phyloP scores from a whole-genome alignment of 768 basidiomycete genomes.

The Clitopilus passeckerianus region DNA sequence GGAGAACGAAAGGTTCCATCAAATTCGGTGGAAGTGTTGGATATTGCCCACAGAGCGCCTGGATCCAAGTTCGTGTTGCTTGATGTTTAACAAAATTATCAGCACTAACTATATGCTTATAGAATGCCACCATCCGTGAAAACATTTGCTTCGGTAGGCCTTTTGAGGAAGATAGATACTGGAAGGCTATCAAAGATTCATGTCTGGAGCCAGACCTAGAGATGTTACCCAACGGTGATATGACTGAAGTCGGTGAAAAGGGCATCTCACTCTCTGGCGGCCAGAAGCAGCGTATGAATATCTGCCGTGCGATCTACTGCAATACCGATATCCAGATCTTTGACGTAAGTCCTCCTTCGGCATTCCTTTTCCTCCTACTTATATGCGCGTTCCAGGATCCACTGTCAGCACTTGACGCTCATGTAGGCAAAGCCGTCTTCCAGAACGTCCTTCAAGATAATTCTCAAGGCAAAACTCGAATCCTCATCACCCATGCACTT shows the following conservation, averaged over 20 bases:
- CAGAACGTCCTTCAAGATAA: constrained; percentile 72
- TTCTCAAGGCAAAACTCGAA: constrained; percentile 65
- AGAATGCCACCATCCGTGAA: constrained; percentile 80
- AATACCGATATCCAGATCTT: constrained; percentile 84
- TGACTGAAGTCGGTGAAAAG: constrained; percentile 83
- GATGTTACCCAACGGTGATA: constrained; percentile 70
- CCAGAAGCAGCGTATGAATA: constrained; percentile 73
- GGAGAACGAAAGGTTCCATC: constrained; percentile 57
- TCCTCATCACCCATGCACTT: constrained; percentile 89
- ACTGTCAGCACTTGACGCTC: constrained; percentile 87
- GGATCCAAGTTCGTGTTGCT: constrained; percentile 64
- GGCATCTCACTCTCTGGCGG: constrained; percentile 89
- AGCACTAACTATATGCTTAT: neutral
- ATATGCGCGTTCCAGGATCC: constrained; percentile 49
- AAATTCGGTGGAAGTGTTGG: constrained; percentile 72
- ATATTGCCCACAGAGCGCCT: constrained; percentile 84
- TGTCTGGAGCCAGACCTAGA: constrained; percentile 80
- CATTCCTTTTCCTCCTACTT: neutral
- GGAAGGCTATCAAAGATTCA: constrained; percentile 72
- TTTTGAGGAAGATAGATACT: constrained; percentile 78
- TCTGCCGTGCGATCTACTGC: constrained; percentile 85
- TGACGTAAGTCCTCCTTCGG: constrained; percentile 40
- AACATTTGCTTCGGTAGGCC: constrained; percentile 84
- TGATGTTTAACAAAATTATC: constrained; percentile 3
- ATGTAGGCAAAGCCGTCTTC: constrained; percentile 86